Percentiles rank a stretch among this genome's conserved stretches.
Evolutionary conservation across 2,329 filamentous ascomycete species (phyloP).

Genomic region (Cercospora sp.): DNA sequence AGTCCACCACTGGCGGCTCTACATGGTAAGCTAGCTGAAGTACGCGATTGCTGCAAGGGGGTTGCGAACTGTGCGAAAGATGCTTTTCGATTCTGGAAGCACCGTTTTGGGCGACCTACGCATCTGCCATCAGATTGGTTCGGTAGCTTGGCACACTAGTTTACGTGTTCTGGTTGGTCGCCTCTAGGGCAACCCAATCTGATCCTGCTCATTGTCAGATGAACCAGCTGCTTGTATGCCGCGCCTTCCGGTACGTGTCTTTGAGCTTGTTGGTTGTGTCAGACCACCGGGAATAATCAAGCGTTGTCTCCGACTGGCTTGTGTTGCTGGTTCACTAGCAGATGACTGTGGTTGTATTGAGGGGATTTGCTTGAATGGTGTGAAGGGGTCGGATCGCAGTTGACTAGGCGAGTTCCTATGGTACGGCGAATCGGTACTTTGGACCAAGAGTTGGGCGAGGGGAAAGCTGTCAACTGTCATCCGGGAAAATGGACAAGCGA

Average conservation of each 20-base stretch:
- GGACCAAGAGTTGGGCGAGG: neutral
- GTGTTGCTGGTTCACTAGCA: neutral
- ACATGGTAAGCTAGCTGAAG: conserved; percentile 4
- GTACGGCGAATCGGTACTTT: neutral
- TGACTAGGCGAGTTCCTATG: neutral
- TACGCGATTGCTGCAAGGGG: conserved; percentile 1
- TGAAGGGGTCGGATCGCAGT: neutral
- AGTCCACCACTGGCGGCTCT: neutral
- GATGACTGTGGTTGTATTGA: conserved; percentile 9
- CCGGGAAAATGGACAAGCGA: neutral
- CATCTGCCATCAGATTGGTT: neutral
- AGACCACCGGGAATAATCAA: neutral
- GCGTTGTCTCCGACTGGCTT: neutral
- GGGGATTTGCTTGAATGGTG: neutral
- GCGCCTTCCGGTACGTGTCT: neutral
- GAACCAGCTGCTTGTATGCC: neutral
- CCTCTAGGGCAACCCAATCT: neutral
- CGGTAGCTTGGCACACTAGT: neutral
- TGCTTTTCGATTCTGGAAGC: neutral
- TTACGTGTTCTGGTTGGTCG: neutral
- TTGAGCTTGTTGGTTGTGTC: neutral
- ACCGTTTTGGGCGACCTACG: neutral
- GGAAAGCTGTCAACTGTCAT: neutral
- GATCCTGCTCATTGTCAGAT: neutral
- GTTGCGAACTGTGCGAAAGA: neutral